Percentiles rank a stretch among this genome's conserved stretches.
Conservation (phyloP, 768 basidiomycete species). For the Podaxis rugospora region DNA sequence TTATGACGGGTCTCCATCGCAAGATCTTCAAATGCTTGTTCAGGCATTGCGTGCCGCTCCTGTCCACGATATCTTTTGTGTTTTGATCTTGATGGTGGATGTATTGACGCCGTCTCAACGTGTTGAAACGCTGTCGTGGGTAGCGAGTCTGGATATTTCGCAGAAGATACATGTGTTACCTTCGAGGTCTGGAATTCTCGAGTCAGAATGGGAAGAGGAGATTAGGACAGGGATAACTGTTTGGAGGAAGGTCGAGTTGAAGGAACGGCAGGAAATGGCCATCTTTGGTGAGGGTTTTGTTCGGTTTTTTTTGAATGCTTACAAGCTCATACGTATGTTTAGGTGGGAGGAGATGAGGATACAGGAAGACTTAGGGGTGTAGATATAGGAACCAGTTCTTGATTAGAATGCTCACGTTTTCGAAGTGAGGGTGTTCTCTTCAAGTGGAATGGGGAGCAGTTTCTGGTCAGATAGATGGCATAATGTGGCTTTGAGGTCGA, state of each 20-base stretch:
- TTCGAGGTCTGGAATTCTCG: constrained; percentile 11
- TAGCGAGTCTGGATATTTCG: constrained; percentile 4
- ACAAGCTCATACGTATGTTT: neutral
- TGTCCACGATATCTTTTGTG: constrained; percentile 9
- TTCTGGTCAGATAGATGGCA: no score
- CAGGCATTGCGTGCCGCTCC: constrained; percentile 12
- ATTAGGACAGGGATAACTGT: constrained; percentile 19
- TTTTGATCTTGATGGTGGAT: constrained; percentile 18
- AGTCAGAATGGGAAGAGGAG: constrained; percentile 23
- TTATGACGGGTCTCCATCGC: constrained; percentile 12
- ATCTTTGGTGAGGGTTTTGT: neutral
- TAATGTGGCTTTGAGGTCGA: no score
- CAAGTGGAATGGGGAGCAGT: no score
- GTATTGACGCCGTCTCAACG: constrained; percentile 4
- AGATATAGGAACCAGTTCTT: no score
- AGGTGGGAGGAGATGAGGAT: neutral
- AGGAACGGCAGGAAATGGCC: neutral
- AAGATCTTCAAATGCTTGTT: constrained; percentile 13
- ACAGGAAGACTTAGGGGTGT: constrained; percentile 14
- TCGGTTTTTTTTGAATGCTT: neutral
- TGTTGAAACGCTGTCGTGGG: constrained; percentile 14
- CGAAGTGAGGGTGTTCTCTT: no score
- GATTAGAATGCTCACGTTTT: no score
- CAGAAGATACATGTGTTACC: constrained; percentile 12
- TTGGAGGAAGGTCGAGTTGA: constrained; percentile 20